Evolutionary conservation across 176 grass and related monocot genomes (phyloP).

Genomic region (Triticum timopheevii): DNA sequence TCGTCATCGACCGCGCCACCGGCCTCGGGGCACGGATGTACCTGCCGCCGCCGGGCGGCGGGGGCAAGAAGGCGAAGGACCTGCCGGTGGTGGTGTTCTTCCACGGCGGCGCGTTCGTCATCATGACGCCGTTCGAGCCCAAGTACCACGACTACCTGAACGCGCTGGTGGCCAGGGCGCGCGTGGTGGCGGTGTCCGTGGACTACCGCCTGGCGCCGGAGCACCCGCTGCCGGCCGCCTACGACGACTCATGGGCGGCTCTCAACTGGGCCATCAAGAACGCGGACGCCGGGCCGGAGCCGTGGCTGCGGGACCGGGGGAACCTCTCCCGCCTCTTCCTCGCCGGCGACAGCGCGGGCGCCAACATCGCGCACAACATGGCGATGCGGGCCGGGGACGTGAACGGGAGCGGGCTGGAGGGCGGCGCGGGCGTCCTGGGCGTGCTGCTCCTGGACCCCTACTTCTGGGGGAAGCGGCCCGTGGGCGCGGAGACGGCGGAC

Average conservation of each 20-base stretch:
- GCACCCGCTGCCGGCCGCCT: conserved; percentile 66
- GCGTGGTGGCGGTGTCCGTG: conserved; percentile 67
- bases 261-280: conserved; percentile 59
- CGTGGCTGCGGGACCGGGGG: conserved; percentile 56
- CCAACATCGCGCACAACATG: conserved; percentile 71
- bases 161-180: conserved; percentile 44
- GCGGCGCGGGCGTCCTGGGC: conserved; percentile 41
- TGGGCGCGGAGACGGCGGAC: conserved; percentile 62
- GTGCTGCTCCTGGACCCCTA: conserved; percentile 60
- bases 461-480: conserved; percentile 71
- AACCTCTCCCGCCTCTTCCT: conserved; percentile 57
- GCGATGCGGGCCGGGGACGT: conserved; percentile 22
- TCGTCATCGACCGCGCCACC: conserved; percentile 38
- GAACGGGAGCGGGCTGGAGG: not conserved
- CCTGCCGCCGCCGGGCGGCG: conserved; percentile 20
- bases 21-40: conserved; percentile 62
- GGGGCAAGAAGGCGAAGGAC: not conserved
- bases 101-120: conserved; percentile 81
- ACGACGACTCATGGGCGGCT: conserved; percentile 70
- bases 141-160: conserved; percentile 80
- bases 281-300: conserved; percentile 41
- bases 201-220: conserved; percentile 84
- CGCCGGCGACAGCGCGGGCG: conserved; percentile 78
- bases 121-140: conserved; percentile 84
- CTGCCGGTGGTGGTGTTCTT: conserved; percentile 64